Evolutionary conservation across 306 rosid genomes (phyloP).

Genomic region (Prunus kanzakura): DNA sequence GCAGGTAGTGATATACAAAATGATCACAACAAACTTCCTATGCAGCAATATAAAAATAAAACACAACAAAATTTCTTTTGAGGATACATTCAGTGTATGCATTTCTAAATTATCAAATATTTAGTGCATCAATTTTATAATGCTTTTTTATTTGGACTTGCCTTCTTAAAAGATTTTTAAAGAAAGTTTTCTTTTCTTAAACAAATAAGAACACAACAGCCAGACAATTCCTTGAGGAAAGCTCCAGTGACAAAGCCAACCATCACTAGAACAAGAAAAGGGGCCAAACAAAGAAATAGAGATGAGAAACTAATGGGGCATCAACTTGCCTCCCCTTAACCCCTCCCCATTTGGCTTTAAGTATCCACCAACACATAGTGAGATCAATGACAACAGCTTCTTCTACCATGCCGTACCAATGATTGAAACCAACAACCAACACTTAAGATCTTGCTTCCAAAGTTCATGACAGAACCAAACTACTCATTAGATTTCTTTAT

Average conservation of each 20-base stretch:
- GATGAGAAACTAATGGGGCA: background rate
- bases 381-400: background rate
- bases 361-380: background rate
- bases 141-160: background rate
- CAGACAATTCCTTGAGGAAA: background rate
- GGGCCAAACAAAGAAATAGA: background rate
- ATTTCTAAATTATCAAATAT: background rate
- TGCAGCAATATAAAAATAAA: background rate
- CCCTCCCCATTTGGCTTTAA: background rate
- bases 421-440: background rate
- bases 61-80: background rate
- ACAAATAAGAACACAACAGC: background rate
- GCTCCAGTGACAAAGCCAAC: background rate
- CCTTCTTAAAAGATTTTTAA: background rate
- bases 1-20: background rate
- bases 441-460: background rate
- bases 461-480: background rate
- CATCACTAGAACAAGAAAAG: background rate
- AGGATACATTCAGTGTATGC: no score
- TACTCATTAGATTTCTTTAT: background rate
- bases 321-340: background rate
- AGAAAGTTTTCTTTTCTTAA: no score
- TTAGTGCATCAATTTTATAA: background rate
- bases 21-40: no score
- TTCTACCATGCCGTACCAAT: background rate